Percentiles rank a stretch among this genome's conserved stretches.
Evolutionary conservation across 805 yeast species (phyloP).

Genomic region (Metschnikowia similis): DNA sequence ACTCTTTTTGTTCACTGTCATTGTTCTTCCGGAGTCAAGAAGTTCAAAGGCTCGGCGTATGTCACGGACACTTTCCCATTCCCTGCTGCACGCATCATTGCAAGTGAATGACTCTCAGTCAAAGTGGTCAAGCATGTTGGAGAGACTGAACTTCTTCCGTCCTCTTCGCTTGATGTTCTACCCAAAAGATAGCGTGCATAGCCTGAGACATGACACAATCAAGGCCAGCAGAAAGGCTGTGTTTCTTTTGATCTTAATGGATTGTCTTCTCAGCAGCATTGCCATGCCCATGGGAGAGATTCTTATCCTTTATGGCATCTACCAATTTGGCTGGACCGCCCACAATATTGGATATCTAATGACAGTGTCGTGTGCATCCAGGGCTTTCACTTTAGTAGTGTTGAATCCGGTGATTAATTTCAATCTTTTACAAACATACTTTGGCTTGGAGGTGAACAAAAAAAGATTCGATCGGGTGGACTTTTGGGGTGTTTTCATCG

Average conservation of each 20-base stretch:
- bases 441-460: slow-evolving; percentile 29
- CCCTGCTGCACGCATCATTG: slow-evolving; percentile 13
- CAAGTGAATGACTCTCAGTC: not conserved
- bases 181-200: slow-evolving; percentile 33
- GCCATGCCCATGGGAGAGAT: slow-evolving; percentile 40
- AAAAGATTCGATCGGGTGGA: slow-evolving; percentile 53
- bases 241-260: slow-evolving; percentile 45
- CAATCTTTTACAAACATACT: slow-evolving; percentile 29
- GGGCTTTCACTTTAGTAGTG: slow-evolving; percentile 46
- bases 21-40: slow-evolving; percentile 61
- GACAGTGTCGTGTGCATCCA: slow-evolving; percentile 46
- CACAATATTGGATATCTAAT: slow-evolving; percentile 53
- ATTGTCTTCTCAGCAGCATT: slow-evolving; percentile 35
- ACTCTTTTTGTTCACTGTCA: slow-evolving; percentile 22
- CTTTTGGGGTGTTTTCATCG: slow-evolving; percentile 31
- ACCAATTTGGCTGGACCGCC: slow-evolving; percentile 50
- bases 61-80: slow-evolving; percentile 41
- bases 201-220: slow-evolving; percentile 17
- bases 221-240: slow-evolving; percentile 33
- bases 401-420: slow-evolving; percentile 47
- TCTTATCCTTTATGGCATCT: slow-evolving; percentile 50
- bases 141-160: slow-evolving; percentile 24
- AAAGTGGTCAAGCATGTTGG: not conserved
- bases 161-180: slow-evolving; percentile 56
- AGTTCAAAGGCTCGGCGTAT: slow-evolving; percentile 48